Evolutionary conservation across 1,139 yeast genomes (phyloP).

Genomic region (Pichia cactophila): DNA sequence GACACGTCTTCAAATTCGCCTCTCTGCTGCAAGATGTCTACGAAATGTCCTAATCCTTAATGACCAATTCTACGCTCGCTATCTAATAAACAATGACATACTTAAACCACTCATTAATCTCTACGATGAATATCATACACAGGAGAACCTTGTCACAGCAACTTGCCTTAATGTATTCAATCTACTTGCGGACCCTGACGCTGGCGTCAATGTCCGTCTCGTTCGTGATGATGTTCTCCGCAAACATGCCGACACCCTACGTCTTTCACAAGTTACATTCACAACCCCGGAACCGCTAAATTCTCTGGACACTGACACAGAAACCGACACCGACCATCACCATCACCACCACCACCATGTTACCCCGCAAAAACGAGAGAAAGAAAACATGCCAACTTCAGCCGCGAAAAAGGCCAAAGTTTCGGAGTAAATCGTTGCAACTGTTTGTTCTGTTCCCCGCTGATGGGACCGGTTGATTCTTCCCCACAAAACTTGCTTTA

Average conservation of each 20-base stretch:
- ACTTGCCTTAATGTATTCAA: slow-evolving; percentile 68
- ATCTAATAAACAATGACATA: slow-evolving; percentile 41
- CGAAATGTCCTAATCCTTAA: slow-evolving; percentile 51
- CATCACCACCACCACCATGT: not conserved
- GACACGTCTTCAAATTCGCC: slow-evolving; percentile 42
- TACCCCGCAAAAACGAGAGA: not conserved
- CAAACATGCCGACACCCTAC: not conserved
- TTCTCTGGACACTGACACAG: too few species aligned
- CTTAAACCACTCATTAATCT: not conserved
- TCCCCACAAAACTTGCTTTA: not conserved
- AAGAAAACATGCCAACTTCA: not conserved
- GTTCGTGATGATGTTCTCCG: slow-evolving; percentile 43
- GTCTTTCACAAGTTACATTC: not conserved
- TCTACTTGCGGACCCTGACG: slow-evolving; percentile 35
- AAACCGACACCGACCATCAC: not conserved
- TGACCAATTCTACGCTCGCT: slow-evolving; percentile 52
- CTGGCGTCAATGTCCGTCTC: slow-evolving; percentile 36
- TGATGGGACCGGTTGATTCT: too few species aligned
- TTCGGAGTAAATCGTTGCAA: not conserved
- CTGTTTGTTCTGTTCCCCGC: too few species aligned
- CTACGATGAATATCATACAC: slow-evolving; percentile 28
- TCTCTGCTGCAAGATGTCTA: slow-evolving; percentile 60
- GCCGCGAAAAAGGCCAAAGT: not conserved
- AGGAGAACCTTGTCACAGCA: slow-evolving; percentile 65
- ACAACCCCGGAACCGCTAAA: not conserved